Evolutionary conservation across 192 early-diverging fungal species (phyloP), one percentile per base, ranked within the genome.

Genomic region (Linderina pennispora): DNA sequence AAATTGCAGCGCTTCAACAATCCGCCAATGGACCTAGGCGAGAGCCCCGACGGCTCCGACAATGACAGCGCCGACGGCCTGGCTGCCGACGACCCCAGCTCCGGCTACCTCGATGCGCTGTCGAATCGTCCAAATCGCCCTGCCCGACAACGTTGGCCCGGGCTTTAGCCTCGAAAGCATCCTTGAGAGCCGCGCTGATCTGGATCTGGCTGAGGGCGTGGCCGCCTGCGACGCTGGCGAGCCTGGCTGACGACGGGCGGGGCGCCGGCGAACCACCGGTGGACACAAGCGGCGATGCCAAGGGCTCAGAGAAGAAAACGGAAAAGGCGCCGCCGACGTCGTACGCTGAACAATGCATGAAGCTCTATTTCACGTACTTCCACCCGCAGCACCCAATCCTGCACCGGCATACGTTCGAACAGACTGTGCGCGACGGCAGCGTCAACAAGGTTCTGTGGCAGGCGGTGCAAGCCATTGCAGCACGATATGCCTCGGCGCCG

Each of bases 341-440:
- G 23, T 14, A 39, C 10, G 62, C 46, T n/a, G 58, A 56, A 48
- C 26, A 37, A 22, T 23, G 49, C 21, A 40, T 74, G 50, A 46
- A 44, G 23, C 35, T 43, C 19, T 74, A 74, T 34, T 74, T 74
- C 42, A 36, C 46, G 33, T 58, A 48, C 47, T 74, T 62, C 24
- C 70, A 74, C 31, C 50, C 70, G 18, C 70, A 74, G 51, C 63
- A 58, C 28, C 70, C 70, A n/a, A 53, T 74, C 37, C 51, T 74
- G 31, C 70, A 74, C 43, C 70, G 70, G 17, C 40, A 42, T 25
- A 62, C 70, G 15, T 74, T 74, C 31, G 70, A 74, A 36, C 37
- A 47, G 17, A 36, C 50, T 2, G 55, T 74, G 28, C 57, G 40
- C 36, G 37, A 57, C 3, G 70, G 62, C 19, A 62, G 50, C 0